Conservation (phyloP, 1,139 yeast genomes). For the Candida sojae region DNA sequence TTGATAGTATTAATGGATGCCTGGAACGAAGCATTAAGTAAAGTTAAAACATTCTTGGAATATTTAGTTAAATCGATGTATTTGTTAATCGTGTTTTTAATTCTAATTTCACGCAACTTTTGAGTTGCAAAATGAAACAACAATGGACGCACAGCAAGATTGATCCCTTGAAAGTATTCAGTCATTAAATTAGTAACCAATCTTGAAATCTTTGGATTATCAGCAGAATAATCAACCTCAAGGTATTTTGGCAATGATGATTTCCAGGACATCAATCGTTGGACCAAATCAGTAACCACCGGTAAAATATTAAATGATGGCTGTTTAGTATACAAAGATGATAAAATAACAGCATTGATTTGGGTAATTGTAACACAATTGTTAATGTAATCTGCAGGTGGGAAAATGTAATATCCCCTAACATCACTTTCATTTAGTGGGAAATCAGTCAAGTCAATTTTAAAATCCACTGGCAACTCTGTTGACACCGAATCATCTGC, state of each 20-base stretch:
- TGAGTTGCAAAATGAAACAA: conserved; percentile 77
- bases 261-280: conserved; percentile 71
- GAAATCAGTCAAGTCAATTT: conserved; percentile 55
- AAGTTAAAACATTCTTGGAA: conserved; percentile 65
- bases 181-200: conserved; percentile 78
- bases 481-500: conserved; percentile 80
- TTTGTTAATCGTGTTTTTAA: conserved; percentile 42
- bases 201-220: conserved; percentile 61
- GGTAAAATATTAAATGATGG: conserved; percentile 76
- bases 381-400: conserved; percentile 76
- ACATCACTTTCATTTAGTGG: conserved; percentile 53
- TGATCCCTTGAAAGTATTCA: conserved; percentile 84
- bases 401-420: conserved; percentile 65
- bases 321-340: conserved; percentile 73
- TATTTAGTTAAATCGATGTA: conserved; percentile 69
- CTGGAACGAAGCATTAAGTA: conserved; percentile 79
- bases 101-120: conserved; percentile 57
- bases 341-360: conserved; percentile 72
- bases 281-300: conserved; percentile 70
- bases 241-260: conserved; percentile 63
- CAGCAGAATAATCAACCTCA: conserved; percentile 61
- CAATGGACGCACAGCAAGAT: conserved; percentile 78
- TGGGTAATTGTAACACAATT: conserved; percentile 82
- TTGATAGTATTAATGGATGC: conserved; percentile 81
- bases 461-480: conserved; percentile 72